Evolutionary conservation across 169 alveolate genomes (phyloP).

Genomic region (Plasmodium sp.): DNA sequence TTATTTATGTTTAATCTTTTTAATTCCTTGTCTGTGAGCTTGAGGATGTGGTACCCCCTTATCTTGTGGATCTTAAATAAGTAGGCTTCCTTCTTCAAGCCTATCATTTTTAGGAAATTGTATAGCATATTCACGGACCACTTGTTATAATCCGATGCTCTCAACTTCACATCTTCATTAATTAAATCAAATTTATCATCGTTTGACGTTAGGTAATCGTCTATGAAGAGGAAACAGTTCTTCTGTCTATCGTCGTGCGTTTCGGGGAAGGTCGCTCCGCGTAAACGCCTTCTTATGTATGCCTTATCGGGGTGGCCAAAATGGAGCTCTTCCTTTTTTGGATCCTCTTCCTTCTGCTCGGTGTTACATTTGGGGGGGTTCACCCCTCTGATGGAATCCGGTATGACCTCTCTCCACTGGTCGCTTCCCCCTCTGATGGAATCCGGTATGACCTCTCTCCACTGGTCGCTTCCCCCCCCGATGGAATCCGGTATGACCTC

Average conservation of each 20-base stretch:
- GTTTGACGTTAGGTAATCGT: constrained; percentile 67
- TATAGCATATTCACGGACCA: constrained; percentile 73
- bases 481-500: background rate
- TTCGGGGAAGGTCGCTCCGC: constrained; percentile 72
- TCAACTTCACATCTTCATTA: constrained; percentile 50
- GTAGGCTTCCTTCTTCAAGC: constrained; percentile 65
- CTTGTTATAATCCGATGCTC: constrained; percentile 73
- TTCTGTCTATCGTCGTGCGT: constrained; percentile 74
- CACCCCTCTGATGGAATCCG: background rate
- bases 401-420: too few species aligned
- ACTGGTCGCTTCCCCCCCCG: background rate
- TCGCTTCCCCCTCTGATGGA: background rate
- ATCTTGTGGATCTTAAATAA: constrained; percentile 62
- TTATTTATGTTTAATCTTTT: constrained; percentile 72
- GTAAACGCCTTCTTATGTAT: background rate
- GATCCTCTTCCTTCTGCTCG: background rate
- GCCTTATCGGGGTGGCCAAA: background rate
- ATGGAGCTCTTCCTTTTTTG: background rate
- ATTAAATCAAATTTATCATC: constrained; percentile 47
- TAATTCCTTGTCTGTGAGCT: constrained; percentile 63
- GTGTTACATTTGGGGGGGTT: background rate
- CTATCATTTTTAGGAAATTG: constrained; percentile 69
- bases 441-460: too few species aligned
- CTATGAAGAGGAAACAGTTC: constrained; percentile 67
- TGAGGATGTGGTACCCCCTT: constrained; percentile 75